A percentile compares a stretch with the other conserved stretches of the same genome.
phyloP scores from a whole-genome alignment of 2,329 filamentous ascomycete genomes.

The Elsinoe ampelina region DNA sequence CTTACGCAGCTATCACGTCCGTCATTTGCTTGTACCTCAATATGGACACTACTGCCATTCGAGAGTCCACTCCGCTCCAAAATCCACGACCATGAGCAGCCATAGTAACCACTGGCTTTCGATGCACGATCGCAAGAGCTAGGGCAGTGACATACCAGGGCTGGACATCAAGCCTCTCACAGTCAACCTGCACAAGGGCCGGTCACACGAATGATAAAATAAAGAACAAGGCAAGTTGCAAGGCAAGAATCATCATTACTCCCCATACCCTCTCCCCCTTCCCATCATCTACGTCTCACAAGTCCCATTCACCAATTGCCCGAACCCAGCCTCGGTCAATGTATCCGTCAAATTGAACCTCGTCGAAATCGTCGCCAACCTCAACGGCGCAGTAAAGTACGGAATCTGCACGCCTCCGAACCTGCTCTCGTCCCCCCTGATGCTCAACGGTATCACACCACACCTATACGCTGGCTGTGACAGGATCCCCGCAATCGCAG shows the following conservation, averaged over 20 bases:
- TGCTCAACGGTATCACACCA: slow-evolving; percentile 39
- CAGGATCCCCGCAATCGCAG: slow-evolving; percentile 33
- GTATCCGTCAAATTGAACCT: slow-evolving; percentile 10
- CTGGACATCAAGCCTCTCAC: too few species aligned
- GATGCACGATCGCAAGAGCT: too few species aligned
- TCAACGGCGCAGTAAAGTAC: slow-evolving; percentile 14
- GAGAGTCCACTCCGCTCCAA: too few species aligned
- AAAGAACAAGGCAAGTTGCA: too few species aligned
- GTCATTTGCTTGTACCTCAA: too few species aligned
- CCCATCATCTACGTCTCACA: background rate
- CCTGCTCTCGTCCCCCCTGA: slow-evolving; percentile 3
- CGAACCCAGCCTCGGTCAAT: background rate
- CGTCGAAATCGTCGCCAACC: background rate
- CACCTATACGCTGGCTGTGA: slow-evolving; percentile 42
- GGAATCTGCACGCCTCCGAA: slow-evolving; percentile 9
- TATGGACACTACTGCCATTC: too few species aligned
- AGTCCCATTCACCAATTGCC: background rate
- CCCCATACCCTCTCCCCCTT: background rate
- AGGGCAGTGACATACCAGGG: too few species aligned
- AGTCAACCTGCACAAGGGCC: too few species aligned
- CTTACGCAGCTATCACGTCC: too few species aligned
- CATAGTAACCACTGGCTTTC: too few species aligned
- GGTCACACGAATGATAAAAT: too few species aligned
- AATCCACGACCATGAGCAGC: too few species aligned
- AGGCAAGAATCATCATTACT: background rate